Evolutionary conservation across 345 rosid genomes (phyloP).

Genomic region (Citropsis articulata): DNA sequence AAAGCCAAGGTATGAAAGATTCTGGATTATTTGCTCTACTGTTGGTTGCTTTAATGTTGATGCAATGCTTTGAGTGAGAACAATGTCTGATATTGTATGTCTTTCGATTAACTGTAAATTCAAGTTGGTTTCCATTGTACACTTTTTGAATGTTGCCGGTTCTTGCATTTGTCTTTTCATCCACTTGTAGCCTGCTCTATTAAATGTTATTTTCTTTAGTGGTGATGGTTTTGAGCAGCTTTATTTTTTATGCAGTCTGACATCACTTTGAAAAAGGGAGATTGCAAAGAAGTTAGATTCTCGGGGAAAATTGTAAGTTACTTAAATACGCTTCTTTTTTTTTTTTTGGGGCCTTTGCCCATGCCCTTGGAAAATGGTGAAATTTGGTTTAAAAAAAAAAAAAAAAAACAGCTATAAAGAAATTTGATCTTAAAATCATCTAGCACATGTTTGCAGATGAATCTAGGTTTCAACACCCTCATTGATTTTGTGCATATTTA

Average conservation of each 20-base stretch:
- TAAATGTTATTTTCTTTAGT: not conserved
- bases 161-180: not conserved
- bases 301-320: constrained; percentile 68
- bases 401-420: not conserved
- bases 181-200: not conserved
- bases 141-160: not conserved
- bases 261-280: constrained; percentile 33
- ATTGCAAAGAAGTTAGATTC: constrained; percentile 74
- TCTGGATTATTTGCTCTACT: constrained; percentile 1
- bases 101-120: not conserved
- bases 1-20: constrained; percentile 46
- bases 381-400: not conserved
- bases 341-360: not conserved
- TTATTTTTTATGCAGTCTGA: constrained; percentile 39
- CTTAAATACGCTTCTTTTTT: not conserved
- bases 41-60: not conserved
- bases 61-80: not conserved
- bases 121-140: not conserved
- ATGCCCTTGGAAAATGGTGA: not conserved
- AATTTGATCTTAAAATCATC: not conserved
- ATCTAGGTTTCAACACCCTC: not conserved
- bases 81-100: not conserved
- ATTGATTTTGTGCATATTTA: not conserved
- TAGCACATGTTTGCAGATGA: not conserved
- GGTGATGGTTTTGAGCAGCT: not conserved